phyloP scores from a whole-genome alignment of 331 rosid genomes.

The Ulmus americana region DNA sequence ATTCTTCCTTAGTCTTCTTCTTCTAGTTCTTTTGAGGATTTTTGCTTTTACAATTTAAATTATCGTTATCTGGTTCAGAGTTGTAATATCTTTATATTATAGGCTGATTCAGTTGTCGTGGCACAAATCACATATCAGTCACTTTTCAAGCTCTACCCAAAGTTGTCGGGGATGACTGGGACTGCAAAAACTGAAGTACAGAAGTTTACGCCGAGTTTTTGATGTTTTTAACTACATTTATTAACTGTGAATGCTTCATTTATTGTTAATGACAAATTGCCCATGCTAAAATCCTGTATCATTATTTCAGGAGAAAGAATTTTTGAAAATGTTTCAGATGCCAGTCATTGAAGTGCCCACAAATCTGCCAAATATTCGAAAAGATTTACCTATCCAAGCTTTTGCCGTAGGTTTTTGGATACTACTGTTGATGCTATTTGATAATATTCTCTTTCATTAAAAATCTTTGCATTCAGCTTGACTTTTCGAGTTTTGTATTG shows the following conservation, averaged over 20 bases:
- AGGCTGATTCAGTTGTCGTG: conserved; percentile 96
- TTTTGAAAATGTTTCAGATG: conserved; percentile 80
- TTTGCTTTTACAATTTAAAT: background rate
- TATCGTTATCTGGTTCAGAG: conserved; percentile 24
- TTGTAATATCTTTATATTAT: conserved; percentile 27
- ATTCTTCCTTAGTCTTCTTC: conserved; percentile 10
- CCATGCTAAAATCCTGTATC: conserved; percentile 14
- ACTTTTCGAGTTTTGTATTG: conserved; percentile 21
- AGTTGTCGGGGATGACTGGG: conserved; percentile 97
- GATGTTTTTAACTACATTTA: conserved; percentile 21
- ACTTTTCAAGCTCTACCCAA: conserved; percentile 92
- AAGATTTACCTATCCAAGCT: conserved; percentile 93
- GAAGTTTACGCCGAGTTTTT: conserved; percentile 19
- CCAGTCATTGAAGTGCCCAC: conserved; percentile 99
- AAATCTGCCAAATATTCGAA: conserved; percentile 80
- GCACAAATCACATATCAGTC: conserved; percentile 99
- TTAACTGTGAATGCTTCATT: conserved; percentile 13
- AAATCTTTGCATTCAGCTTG: conserved; percentile 15
- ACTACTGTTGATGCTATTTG: conserved; percentile 12
- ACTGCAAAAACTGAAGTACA: conserved; percentile 96
- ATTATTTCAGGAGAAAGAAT: conserved; percentile 84
- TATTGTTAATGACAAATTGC: conserved; percentile 11
- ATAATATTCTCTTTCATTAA: conserved; percentile 6
- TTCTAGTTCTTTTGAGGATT: background rate
- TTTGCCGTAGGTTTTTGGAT: conserved; percentile 64